phyloP scores from a whole-genome alignment of 768 basidiomycete genomes.

The Aureoboletus auriporus region DNA sequence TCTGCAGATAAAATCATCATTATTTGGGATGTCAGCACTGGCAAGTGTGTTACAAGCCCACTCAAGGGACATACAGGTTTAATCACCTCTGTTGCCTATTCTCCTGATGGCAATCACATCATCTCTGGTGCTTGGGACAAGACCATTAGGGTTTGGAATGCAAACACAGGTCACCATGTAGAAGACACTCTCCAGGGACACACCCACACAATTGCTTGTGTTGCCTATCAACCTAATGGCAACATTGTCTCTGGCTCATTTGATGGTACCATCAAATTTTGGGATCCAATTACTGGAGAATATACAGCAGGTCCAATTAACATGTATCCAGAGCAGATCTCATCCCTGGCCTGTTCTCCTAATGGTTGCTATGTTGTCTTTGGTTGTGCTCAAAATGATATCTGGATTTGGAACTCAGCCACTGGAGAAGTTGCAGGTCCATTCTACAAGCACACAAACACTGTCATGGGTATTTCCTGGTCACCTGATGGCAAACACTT shows the following conservation, averaged over 20 bases:
- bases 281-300: constrained; percentile 13
- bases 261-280: constrained; percentile 22
- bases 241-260: constrained; percentile 16
- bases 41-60: constrained; percentile 13
- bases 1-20: constrained; percentile 15
- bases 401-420: constrained; percentile 8
- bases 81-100: constrained; percentile 9
- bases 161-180: neutral
- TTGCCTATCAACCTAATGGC: constrained; percentile 16
- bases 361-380: constrained; percentile 11
- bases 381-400: constrained; percentile 4
- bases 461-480: neutral
- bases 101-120: constrained; percentile 14
- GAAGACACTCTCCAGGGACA: constrained; percentile 4
- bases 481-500: constrained; percentile 21
- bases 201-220: neutral
- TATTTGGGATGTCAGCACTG: constrained; percentile 17
- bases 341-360: constrained; percentile 21
- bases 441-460: neutral
- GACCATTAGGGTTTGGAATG: constrained; percentile 16
- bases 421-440: constrained; percentile 5
- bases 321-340: constrained; percentile 14
- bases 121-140: constrained; percentile 15
- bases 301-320: constrained; percentile 15
- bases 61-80: constrained; percentile 11